phyloP scores from a whole-genome alignment of 1,284 basidiomycete species.

The Porogramme epimiltina region DNA sequence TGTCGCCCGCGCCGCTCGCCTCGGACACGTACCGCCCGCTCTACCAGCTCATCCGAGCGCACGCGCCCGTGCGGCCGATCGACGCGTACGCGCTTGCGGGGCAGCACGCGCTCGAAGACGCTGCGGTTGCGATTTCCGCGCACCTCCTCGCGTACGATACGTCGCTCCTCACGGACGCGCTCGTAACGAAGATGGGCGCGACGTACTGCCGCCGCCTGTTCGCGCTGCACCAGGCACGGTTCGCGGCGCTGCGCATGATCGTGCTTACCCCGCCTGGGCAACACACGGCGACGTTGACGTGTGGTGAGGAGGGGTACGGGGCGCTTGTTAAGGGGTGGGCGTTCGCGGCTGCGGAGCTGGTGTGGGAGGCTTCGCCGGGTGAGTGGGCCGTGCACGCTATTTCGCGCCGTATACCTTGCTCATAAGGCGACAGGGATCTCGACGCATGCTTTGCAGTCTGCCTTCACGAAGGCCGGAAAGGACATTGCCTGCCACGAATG shows the following conservation, averaged over 20 bases:
- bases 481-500: not conserved
- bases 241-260: slow-evolving; percentile 35
- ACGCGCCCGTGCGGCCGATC: slow-evolving; percentile 32
- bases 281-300: slow-evolving; percentile 30
- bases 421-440: not conserved
- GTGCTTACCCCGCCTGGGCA: slow-evolving; percentile 32
- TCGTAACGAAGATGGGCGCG: slow-evolving; percentile 34
- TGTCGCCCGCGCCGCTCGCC: slow-evolving; percentile 20
- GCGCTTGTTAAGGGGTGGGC: not conserved
- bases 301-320: slow-evolving; percentile 16
- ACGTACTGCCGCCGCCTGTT: slow-evolving; percentile 39
- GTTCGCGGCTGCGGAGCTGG: not conserved
- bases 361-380: not conserved
- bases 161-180: slow-evolving; percentile 33
- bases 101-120: slow-evolving; percentile 30
- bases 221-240: slow-evolving; percentile 37
- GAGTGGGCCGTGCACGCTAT: not conserved
- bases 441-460: not conserved
- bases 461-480: not conserved
- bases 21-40: slow-evolving; percentile 25
- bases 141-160: slow-evolving; percentile 35
- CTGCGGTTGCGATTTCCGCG: slow-evolving; percentile 36
- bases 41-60: slow-evolving; percentile 28
- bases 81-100: slow-evolving; percentile 39
- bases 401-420: too few species aligned